Conservation (phyloP, 768 basidiomycete genomes). For the Coprinellus aureogranulatus region DNA sequence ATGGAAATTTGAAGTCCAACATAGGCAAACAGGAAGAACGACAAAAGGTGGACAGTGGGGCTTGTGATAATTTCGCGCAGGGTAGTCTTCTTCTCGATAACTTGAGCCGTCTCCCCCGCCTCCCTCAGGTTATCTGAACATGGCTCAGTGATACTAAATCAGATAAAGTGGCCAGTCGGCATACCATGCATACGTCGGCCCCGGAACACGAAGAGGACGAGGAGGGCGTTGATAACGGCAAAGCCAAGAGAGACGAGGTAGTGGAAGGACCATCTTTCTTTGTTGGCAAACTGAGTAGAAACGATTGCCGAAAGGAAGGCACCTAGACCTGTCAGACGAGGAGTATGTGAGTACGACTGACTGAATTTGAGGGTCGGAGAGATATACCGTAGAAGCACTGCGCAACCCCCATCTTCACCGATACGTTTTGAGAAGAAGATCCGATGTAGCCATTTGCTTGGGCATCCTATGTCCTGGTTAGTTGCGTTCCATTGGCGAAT, state of each 20-base stretch:
- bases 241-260: constrained; percentile 70
- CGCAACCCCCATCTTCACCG: constrained; percentile 66
- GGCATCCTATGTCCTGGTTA: constrained; percentile 53
- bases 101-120: constrained; percentile 41
- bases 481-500: too few relatives aligned
- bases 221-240: constrained; percentile 50
- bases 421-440: constrained; percentile 50
- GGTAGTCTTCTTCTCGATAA: constrained; percentile 19
- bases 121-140: constrained; percentile 50
- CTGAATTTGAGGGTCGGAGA: too few relatives aligned
- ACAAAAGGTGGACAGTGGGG: constrained; percentile 58
- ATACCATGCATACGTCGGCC: constrained; percentile 70
- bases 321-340: constrained; percentile 67
- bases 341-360: too few relatives aligned
- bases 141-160: background rate
- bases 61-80: constrained; percentile 48
- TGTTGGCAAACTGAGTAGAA: constrained; percentile 74
- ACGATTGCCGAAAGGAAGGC: constrained; percentile 70
- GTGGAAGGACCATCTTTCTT: constrained; percentile 71
- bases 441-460: constrained; percentile 73
- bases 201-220: constrained; percentile 64
- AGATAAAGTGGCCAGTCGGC: background rate
- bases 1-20: constrained; percentile 67
- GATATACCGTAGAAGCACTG: constrained; percentile 70
- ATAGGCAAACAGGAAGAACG: constrained; percentile 63